Evolutionary conservation across 1,139 yeast genomes (phyloP), one percentile per base, ranked within the genome.

Genomic region (Protomyces pachydermus): DNA sequence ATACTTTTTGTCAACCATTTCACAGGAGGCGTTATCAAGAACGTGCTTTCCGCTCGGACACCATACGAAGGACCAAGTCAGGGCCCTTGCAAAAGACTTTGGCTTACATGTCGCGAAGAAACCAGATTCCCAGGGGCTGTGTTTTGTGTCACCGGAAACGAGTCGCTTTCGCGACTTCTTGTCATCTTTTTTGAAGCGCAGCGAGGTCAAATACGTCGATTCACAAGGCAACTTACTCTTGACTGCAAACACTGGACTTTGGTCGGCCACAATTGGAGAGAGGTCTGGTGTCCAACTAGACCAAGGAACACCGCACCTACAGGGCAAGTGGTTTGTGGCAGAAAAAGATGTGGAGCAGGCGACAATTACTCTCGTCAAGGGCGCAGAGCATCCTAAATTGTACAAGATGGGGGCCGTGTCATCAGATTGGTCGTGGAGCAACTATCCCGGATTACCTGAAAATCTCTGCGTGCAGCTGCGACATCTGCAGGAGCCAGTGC

Each of bases 211-310:
- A 67, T 84, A 91, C 10, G 80, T 90, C 23, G 87, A 93, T 0
- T 48, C 51, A 16, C 81, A 81, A 34, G 77, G 74, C 32, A 95
- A 95, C 3, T 77, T 75, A 62, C 80, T 86, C 0, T 91, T 95
- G 83, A 98, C 97, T 16, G 72, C 75, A 61, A 97, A 91, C 72
- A 61, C 64, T 5, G 99, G 98, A 0, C 73, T 95, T 28, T 95
- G 98, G 98, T 85, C 88, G 65, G 95, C 91, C 16, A 93, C 99
- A 0, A 84, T 93, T 34, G 98, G 98, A 0, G 98, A 93, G 75
- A 82, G 85, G 68, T 79, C 85, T 38, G 87, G 96, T 0, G 75
- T 90, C 2, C 80, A 88, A 2, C 82, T 91, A 87, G 97, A 97
- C 0, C 97, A 91, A 72, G 93, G 91, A 0, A 84, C 86, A 70